Evolutionary conservation across 257 asterid genomes (phyloP).

Genomic region (Rauvolfia tetraphylla): DNA sequence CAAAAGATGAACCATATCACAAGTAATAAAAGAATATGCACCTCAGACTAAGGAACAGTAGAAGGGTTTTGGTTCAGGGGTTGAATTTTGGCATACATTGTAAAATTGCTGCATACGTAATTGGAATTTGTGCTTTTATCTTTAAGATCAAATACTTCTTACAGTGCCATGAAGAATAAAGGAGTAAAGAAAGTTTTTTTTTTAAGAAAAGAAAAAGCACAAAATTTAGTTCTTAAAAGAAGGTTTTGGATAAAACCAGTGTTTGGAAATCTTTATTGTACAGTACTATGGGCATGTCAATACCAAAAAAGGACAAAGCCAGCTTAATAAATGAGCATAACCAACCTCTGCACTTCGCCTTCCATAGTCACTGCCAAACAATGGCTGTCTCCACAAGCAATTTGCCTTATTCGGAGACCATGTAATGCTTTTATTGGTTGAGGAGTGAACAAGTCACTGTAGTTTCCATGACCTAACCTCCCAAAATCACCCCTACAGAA

Average conservation of each 20-base stretch:
- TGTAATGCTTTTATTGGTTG: slow-evolving; percentile 88
- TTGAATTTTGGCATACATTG: no score
- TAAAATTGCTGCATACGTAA: background rate
- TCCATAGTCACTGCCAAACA: slow-evolving; percentile 98
- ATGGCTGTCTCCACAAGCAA: slow-evolving; percentile 99
- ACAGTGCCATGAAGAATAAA: background rate
- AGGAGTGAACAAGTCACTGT: slow-evolving; percentile 89
- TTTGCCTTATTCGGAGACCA: slow-evolving; percentile 74
- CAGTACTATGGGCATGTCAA: background rate
- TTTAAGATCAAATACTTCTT: background rate
- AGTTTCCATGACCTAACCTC: slow-evolving; percentile 97
- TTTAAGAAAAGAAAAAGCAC: background rate
- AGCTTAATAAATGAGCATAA: background rate
- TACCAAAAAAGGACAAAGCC: background rate
- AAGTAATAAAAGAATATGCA: no score
- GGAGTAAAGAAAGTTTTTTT: background rate
- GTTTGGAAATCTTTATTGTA: background rate
- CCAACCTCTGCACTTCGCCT: slow-evolving; percentile 93
- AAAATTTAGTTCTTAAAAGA: no score
- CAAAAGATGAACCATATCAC: background rate
- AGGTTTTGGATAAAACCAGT: background rate
- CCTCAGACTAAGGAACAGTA: no score
- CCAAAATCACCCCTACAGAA: slow-evolving; percentile 96
- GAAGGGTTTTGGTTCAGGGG: background rate
- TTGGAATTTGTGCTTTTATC: background rate